Percentiles rank a stretch among this genome's conserved stretches.
phyloP scores from a whole-genome alignment of 1,139 yeast genomes.

The Cylindricascospora bacillispora region DNA sequence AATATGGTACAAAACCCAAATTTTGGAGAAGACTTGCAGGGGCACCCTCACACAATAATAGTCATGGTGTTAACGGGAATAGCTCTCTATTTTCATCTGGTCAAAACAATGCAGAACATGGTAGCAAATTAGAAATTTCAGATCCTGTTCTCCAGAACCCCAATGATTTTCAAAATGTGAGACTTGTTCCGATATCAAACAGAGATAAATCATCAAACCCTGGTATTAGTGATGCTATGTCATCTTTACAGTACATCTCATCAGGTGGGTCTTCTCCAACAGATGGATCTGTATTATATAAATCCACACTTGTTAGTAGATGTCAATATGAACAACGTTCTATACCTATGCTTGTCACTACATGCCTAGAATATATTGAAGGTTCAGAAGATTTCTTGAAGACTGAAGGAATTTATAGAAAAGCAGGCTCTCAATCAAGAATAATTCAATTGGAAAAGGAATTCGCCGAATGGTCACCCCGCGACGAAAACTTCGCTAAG shows the following conservation, averaged over 20 bases:
- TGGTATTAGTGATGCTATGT: constrained; percentile 5
- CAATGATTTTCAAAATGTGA: constrained; percentile 26
- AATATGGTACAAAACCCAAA: constrained; percentile 22
- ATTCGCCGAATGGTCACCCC: constrained; percentile 8
- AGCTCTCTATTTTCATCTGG: constrained; percentile 3
- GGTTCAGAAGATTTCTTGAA: constrained; percentile 42
- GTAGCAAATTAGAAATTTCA: constrained; percentile 18
- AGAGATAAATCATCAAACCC: constrained; percentile 6
- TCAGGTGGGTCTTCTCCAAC: constrained; percentile 8
- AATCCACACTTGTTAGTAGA: constrained; percentile 39
- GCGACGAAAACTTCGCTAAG: background rate
- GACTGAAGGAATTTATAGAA: constrained; percentile 79
- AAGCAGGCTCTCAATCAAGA: constrained; percentile 73
- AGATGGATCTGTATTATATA: constrained; percentile 13
- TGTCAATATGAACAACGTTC: constrained; percentile 45
- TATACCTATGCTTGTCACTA: constrained; percentile 59
- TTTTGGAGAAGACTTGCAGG: constrained; percentile 25
- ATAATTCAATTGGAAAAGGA: constrained; percentile 26
- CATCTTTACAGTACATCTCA: too few species aligned
- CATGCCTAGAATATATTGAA: constrained; percentile 74
- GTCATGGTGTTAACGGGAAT: constrained; percentile 21
- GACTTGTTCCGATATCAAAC: constrained; percentile 14
- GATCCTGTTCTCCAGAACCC: constrained; percentile 26
- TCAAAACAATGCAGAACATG: background rate
- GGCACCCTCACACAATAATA: constrained; percentile 6